Conservation (phyloP, 2,329 filamentous ascomycete genomes). For the Drechmeria coniospora region DNA sequence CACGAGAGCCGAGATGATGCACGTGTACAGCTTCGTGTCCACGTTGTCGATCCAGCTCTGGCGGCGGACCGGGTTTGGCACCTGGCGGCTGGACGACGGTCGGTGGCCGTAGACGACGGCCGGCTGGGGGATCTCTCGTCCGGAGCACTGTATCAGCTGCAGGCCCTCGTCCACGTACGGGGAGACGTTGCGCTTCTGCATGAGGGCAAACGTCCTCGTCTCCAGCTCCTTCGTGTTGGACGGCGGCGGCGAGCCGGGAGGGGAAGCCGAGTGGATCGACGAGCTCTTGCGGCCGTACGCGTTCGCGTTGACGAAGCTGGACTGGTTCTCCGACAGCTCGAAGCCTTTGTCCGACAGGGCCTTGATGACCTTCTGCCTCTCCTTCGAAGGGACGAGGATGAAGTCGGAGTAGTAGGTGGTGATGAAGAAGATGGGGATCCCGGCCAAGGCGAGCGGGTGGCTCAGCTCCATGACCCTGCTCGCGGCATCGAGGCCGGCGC, state of each 20-base stretch:
- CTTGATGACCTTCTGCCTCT: slow-evolving; percentile 57
- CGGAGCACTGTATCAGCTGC: slow-evolving; percentile 70
- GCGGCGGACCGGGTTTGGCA: slow-evolving; percentile 13
- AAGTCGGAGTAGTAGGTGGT: slow-evolving; percentile 98
- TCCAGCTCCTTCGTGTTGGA: slow-evolving; percentile 68
- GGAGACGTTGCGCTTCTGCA: slow-evolving; percentile 61
- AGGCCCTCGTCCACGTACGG: slow-evolving; percentile 56
- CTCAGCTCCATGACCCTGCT: slow-evolving; percentile 85
- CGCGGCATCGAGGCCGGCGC: slow-evolving; percentile 78
- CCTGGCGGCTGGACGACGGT: slow-evolving; percentile 19
- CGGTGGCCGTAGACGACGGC: slow-evolving; percentile 22
- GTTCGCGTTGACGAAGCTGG: slow-evolving; percentile 46
- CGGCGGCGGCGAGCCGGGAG: slow-evolving; percentile 59
- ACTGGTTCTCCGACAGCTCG: slow-evolving; percentile 59
- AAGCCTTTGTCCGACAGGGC: slow-evolving; percentile 70
- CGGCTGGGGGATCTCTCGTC: slow-evolving; percentile 32
- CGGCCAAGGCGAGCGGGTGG: slow-evolving; percentile 75
- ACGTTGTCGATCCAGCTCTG: slow-evolving; percentile 41
- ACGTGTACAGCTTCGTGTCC: slow-evolving; percentile 48
- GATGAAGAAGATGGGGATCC: slow-evolving; percentile 96
- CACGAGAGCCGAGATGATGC: slow-evolving; percentile 44
- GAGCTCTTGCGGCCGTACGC: slow-evolving; percentile 17
- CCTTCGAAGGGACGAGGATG: slow-evolving; percentile 71
- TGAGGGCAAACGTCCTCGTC: slow-evolving; percentile 63
- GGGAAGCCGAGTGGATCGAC: slow-evolving; percentile 20